Base-by-base conservation (phyloP, 352 stramenopile species). In the Phytophthora nicotianae region DNA sequence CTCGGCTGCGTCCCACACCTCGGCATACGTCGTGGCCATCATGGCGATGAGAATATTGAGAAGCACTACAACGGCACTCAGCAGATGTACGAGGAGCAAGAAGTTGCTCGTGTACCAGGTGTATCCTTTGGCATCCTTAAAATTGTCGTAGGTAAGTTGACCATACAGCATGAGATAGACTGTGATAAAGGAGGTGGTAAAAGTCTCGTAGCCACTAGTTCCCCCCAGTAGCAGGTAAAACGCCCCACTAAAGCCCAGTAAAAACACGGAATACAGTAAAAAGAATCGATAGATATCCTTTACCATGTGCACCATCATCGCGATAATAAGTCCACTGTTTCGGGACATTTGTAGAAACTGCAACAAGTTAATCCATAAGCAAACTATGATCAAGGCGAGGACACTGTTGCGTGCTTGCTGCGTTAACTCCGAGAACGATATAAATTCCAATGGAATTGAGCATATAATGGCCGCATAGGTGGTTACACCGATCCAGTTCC, bases 141-240 rank as follows among this genome's bases (percentile, higher is more conserved):
- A 72, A 19, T 70, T 71, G 38, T 77, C 66, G 59, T 86, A 88
- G 10, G 81, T 79, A 58, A 92, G 70, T 43, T 88, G 68, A 1
- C 83, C 81, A 46, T 86, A 90, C 26, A 92, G 73, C 78, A 92
- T 86, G 50, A 89, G 71, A 47, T 88, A 89, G 11, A 90, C 81
- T 0, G 81, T 86, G 61, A 90, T 83, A 50, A 92, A 90, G 5
- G 81, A 49, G 46, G 75, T 81, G 4, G 72, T 77, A 33, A 87
- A 85, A 50, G 54, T 87, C 50, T 90, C 79, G 42, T 82, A 88
- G 21, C 81, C 81, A 11, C 43, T 58, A 13, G 69, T 77, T 26
- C 76, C 79, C 4, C 83, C 77, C 19, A 92, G 47, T n/a, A 92
- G 47, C 20, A 89, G 70, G 58, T 88, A 92, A 40, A 90, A 92